Evolutionary conservation across 768 basidiomycete genomes (phyloP).

Genomic region (Kwoniella heveanensis): DNA sequence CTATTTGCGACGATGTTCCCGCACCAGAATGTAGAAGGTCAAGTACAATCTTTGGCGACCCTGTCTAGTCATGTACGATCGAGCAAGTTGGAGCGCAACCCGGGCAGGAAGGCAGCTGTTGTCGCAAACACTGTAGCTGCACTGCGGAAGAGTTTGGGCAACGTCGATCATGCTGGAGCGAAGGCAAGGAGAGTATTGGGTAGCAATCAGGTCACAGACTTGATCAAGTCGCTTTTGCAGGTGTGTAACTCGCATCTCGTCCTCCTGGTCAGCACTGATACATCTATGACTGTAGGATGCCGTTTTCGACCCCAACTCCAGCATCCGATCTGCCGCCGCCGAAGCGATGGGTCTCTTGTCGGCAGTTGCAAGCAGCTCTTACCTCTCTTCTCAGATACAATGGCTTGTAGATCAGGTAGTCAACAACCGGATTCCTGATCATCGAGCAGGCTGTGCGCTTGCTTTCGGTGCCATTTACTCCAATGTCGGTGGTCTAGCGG

Average conservation of each 20-base stretch:
- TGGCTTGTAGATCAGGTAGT: slow-evolving; percentile 90
- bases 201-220: slow-evolving; percentile 43
- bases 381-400: slow-evolving; percentile 84
- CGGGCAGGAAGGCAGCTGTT: slow-evolving; percentile 81
- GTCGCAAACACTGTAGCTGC: slow-evolving; percentile 77
- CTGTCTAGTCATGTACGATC: slow-evolving; percentile 62
- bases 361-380: slow-evolving; percentile 76
- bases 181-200: slow-evolving; percentile 46
- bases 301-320: slow-evolving; percentile 75
- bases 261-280: too few relatives aligned
- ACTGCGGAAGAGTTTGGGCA: slow-evolving; percentile 66
- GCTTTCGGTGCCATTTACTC: slow-evolving; percentile 90
- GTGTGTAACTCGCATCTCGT: slow-evolving; percentile 61
- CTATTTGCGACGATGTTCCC: slow-evolving; percentile 79
- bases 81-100: slow-evolving; percentile 79
- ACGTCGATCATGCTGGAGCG: slow-evolving; percentile 39
- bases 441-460: slow-evolving; percentile 88
- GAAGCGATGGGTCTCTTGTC: slow-evolving; percentile 87
- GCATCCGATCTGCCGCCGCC: slow-evolving; percentile 75
- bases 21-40: slow-evolving; percentile 66
- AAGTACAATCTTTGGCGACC: slow-evolving; percentile 54
- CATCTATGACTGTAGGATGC: slow-evolving; percentile 66
- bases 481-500: slow-evolving; percentile 90
- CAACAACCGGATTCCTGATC: slow-evolving; percentile 87
- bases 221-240: slow-evolving; percentile 71